Conservation (phyloP, 2,329 filamentous ascomycete species). For the Fonsecaea pedrosoi region DNA sequence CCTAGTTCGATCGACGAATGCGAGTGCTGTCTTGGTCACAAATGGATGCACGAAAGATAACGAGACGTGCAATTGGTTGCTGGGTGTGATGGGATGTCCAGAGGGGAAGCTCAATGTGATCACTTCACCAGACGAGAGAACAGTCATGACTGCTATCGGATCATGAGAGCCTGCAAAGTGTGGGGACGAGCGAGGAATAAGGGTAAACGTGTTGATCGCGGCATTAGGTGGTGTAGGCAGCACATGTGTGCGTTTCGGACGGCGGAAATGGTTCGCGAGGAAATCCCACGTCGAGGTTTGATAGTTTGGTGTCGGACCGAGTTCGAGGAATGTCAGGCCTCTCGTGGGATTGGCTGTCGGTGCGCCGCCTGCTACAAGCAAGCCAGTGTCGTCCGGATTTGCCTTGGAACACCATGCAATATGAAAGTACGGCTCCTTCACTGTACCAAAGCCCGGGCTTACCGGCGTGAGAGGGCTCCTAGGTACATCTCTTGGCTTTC, state of each 20-base stretch:
- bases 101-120: constrained; percentile 91
- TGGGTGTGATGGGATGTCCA: constrained; percentile 87
- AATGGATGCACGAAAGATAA: constrained; percentile 91
- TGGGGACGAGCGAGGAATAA: constrained; percentile 81
- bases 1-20: constrained; percentile 74
- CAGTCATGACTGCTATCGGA: constrained; percentile 80
- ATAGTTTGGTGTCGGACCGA: constrained; percentile 88
- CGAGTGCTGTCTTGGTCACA: constrained; percentile 73
- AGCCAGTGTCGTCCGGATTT: constrained; percentile 89
- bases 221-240: constrained; percentile 79
- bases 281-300: constrained; percentile 89
- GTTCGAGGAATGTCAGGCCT: constrained; percentile 85
- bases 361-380: constrained; percentile 84
- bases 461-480: constrained; percentile 11
- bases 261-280: constrained; percentile 77
- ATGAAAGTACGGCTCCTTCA: constrained; percentile 76
- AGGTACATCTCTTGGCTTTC: constrained; percentile 47
- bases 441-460: constrained; percentile 49
- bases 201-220: constrained; percentile 78
- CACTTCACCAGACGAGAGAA: constrained; percentile 85
- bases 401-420: constrained; percentile 93
- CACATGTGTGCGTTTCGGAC: constrained; percentile 72
- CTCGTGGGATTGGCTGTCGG: constrained; percentile 70
- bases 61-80: constrained; percentile 88
- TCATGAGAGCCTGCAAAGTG: constrained; percentile 89